Evolutionary conservation across 495 filamentous ascomycete genomes (phyloP).

Genomic region (Hypoxylon subgilvum): DNA sequence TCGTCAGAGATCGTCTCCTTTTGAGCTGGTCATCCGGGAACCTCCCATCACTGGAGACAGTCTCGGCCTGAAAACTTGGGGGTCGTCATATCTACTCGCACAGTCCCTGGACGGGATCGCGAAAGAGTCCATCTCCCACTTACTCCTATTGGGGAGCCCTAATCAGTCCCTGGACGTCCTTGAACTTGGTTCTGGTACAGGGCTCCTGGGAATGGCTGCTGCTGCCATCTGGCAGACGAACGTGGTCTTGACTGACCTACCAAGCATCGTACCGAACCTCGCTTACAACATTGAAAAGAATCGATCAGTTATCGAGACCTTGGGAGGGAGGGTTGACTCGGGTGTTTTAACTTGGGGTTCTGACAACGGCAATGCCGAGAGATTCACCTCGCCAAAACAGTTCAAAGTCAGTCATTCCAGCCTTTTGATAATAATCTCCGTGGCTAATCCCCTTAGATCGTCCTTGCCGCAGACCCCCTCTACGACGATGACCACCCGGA

Average conservation of each 20-base stretch:
- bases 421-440: neutral
- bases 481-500: constrained; percentile 57
- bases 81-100: constrained; percentile 83
- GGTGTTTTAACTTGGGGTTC: constrained; percentile 53
- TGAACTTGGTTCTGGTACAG: constrained; percentile 70
- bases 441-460: constrained; percentile 41
- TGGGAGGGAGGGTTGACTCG: constrained; percentile 46
- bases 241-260: constrained; percentile 56
- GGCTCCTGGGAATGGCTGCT: constrained; percentile 63
- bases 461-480: constrained; percentile 53
- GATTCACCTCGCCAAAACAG: constrained; percentile 42
- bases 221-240: constrained; percentile 49
- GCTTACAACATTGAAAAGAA: constrained; percentile 49
- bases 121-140: constrained; percentile 43
- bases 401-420: constrained; percentile 45
- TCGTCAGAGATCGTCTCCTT: constrained; percentile 29
- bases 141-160: constrained; percentile 35
- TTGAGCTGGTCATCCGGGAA: constrained; percentile 77
- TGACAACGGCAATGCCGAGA: constrained; percentile 40
- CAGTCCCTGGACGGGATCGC: constrained; percentile 65
- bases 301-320: constrained; percentile 35
- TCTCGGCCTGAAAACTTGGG: constrained; percentile 92
- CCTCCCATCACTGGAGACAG: constrained; percentile 86
- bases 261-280: constrained; percentile 53
- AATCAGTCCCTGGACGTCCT: constrained; percentile 45